phyloP scores from a whole-genome alignment of 371 early-diverging fungal species.

The Mucor velutinosus region DNA sequence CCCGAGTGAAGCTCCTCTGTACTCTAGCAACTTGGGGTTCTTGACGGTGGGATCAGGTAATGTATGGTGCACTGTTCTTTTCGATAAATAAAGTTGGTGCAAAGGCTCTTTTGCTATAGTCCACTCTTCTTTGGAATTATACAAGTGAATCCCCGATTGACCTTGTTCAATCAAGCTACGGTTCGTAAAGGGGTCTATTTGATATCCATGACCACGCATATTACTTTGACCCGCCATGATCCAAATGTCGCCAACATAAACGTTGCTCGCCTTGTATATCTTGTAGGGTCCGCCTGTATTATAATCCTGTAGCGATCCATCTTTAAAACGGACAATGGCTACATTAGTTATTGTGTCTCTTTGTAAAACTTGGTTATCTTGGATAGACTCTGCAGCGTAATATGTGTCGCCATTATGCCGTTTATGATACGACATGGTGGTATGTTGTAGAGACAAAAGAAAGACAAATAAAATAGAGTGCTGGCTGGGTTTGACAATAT shows the following conservation, averaged over 20 bases:
- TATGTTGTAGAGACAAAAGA: not conserved
- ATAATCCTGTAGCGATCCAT: slow-evolving; percentile 9
- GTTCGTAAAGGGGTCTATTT: slow-evolving; percentile 12
- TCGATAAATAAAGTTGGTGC: slow-evolving; percentile 30
- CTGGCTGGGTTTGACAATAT: no score
- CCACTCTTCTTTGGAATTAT: slow-evolving; percentile 43
- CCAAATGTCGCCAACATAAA: slow-evolving; percentile 51
- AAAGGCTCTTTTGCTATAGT: slow-evolving; percentile 30
- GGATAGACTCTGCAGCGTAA: not conserved
- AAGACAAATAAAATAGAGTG: no score
- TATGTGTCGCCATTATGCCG: not conserved
- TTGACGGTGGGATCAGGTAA: slow-evolving; percentile 44
- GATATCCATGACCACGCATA: slow-evolving; percentile 48
- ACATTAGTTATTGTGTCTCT: slow-evolving; percentile 22
- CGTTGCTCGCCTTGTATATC: slow-evolving; percentile 17
- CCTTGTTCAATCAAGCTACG: not conserved
- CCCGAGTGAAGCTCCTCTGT: slow-evolving; percentile 39
- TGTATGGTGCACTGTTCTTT: slow-evolving; percentile 33
- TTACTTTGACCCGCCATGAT: slow-evolving; percentile 54
- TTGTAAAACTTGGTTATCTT: slow-evolving; percentile 37
- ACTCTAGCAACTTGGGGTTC: slow-evolving; percentile 19
- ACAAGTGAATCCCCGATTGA: slow-evolving; percentile 21
- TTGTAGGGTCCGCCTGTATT: slow-evolving; percentile 40
- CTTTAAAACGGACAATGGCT: slow-evolving; percentile 12
- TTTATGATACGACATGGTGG: not conserved